Percentiles rank a stretch among this genome's conserved stretches.
Evolutionary conservation across 768 basidiomycete genomes (phyloP).

Genomic region (Lactarius psammicola): DNA sequence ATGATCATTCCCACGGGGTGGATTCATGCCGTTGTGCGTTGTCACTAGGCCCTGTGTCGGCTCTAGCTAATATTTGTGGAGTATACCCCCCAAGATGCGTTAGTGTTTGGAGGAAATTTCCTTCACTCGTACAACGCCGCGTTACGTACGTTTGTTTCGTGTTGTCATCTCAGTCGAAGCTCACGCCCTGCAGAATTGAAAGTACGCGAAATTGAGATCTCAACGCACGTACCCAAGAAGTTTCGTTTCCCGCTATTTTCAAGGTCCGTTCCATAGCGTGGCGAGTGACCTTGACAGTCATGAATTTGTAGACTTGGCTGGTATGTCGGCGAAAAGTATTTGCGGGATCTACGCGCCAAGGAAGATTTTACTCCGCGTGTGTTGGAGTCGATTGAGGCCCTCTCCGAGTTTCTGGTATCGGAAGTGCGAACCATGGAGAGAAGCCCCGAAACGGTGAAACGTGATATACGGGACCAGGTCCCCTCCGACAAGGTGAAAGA

Average conservation of each 20-base stretch:
- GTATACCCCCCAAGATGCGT: conserved; percentile 88
- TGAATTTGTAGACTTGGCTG: conserved; percentile 65
- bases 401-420: conserved; percentile 76
- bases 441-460: conserved; percentile 66
- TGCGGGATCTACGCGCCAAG: conserved; percentile 64
- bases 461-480: conserved; percentile 77
- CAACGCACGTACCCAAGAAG: conserved; percentile 83
- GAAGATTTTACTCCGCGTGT: conserved; percentile 57
- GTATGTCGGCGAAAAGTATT: conserved; percentile 84
- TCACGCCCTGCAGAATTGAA: conserved; percentile 61
- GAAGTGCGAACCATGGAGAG: conserved; percentile 74
- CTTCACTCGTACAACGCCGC: conserved; percentile 87
- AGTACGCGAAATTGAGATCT: conserved; percentile 88
- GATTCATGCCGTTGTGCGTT: conserved; percentile 93
- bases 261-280: conserved; percentile 28
- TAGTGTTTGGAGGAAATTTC: conserved; percentile 98
- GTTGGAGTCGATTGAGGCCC: conserved; percentile 62
- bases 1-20: conserved; percentile 97
- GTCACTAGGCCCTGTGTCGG: conserved; percentile 1
- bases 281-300: not conserved
- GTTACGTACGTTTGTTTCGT: conserved; percentile 58
- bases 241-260: conserved; percentile 34
- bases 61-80: conserved; percentile 34
- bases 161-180: conserved; percentile 6
- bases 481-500: conserved; percentile 82